These are phyloP conservation scores for Nemophila menziesii DNA, from an alignment of 257 asterid genomes.

Conservation along the genomic window DNA sequence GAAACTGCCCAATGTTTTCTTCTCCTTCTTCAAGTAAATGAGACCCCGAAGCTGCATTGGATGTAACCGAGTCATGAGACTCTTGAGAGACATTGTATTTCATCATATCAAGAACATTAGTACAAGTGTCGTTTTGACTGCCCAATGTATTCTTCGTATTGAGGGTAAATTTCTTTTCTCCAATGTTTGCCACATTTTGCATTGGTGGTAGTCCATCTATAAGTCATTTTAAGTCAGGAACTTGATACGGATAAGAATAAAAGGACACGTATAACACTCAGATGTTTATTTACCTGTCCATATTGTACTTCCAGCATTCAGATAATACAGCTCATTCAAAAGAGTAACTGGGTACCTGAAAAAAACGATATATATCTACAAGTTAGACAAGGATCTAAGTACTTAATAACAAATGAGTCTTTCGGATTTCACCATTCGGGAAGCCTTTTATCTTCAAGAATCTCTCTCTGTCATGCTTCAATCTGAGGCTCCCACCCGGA, in stretches of 20 bases:
- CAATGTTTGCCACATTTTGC: slow-evolving; percentile 42
- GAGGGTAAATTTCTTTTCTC: slow-evolving; percentile 47
- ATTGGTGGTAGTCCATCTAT: slow-evolving; percentile 78
- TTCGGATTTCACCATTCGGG: slow-evolving; percentile 63
- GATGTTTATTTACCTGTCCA: slow-evolving; percentile 69
- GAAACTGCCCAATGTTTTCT: slow-evolving; percentile 85
- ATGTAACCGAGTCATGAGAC: slow-evolving; percentile 41
- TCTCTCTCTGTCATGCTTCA: slow-evolving; percentile 88
- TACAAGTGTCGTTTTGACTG: slow-evolving; percentile 48
- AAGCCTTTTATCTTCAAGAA: slow-evolving; percentile 75
- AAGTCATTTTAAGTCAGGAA: slow-evolving; percentile 2
- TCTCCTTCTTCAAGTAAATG: slow-evolving; percentile 60
- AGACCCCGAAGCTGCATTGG: slow-evolving; percentile 61
- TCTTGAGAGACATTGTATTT: slow-evolving; percentile 43
- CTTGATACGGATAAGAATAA: neutral
- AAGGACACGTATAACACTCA: no score
- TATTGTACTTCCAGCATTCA: slow-evolving; percentile 81
- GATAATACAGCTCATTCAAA: slow-evolving; percentile 90
- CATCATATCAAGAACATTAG: slow-evolving; percentile 67
- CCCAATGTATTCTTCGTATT: slow-evolving; percentile 35
- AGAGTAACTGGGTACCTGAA: slow-evolving; percentile 87
- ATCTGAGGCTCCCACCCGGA: slow-evolving; percentile 72
- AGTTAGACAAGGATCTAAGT: neutral
- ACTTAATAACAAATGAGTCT: neutral
- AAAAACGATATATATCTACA: no score